Percentiles rank a stretch among this genome's conserved stretches.
Conservation (phyloP, 306 rosid genomes). For the Prunus padus region DNA sequence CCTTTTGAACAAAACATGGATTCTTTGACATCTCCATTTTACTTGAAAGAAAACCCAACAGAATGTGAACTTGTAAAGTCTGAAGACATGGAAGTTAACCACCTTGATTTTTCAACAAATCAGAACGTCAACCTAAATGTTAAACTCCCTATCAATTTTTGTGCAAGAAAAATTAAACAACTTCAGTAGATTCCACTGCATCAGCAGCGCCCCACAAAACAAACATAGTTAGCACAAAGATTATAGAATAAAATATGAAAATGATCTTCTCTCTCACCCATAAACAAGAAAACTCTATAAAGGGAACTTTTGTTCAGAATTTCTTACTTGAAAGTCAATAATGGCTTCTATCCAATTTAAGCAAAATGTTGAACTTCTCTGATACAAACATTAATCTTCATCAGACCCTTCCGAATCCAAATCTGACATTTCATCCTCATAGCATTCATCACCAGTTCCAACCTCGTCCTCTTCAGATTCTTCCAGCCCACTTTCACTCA, state of each 20-base stretch:
- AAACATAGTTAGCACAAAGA: not conserved
- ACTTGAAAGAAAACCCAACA: not conserved
- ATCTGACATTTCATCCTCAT: constrained; percentile 9
- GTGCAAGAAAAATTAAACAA: not conserved
- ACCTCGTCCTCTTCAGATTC: constrained; percentile 43
- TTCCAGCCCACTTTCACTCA: constrained; percentile 34
- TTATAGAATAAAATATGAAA: not conserved
- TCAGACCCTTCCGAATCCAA: constrained; percentile 38
- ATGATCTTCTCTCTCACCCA: not conserved
- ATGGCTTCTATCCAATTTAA: constrained; percentile 7
- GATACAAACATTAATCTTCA: constrained; percentile 28
- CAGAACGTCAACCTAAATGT: constrained; percentile 10
- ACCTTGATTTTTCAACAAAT: not conserved
- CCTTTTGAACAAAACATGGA: not conserved
- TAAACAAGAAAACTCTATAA: not conserved
- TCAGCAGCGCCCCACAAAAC: not conserved
- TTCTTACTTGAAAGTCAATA: constrained; percentile 20
- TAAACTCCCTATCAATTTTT: constrained; percentile 7
- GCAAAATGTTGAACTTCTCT: constrained; percentile 8
- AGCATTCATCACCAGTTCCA: constrained; percentile 27
- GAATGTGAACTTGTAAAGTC: not conserved
- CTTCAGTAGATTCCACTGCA: not conserved
- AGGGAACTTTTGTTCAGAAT: constrained; percentile 7
- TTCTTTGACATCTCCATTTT: not conserved
- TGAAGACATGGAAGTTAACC: not conserved